phyloP scores from a whole-genome alignment of 2,329 filamentous ascomycete species.

The Tolypocladium amazonense region DNA sequence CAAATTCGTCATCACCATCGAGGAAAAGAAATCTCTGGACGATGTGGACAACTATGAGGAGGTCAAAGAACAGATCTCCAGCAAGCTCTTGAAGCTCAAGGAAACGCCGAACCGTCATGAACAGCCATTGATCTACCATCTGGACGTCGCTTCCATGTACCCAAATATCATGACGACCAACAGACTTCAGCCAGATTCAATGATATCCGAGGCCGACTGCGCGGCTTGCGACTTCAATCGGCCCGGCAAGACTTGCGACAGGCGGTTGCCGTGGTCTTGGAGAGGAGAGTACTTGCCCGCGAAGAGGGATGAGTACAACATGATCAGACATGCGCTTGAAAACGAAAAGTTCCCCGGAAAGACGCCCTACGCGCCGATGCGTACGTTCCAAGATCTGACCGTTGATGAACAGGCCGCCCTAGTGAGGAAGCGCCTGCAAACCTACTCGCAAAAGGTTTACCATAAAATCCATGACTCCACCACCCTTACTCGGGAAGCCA shows the following conservation, averaged over 20 bases:
- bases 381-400: slow-evolving; percentile 72
- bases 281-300: slow-evolving; percentile 94
- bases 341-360: slow-evolving; percentile 88
- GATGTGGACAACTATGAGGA: slow-evolving; percentile 76
- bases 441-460: slow-evolving; percentile 97
- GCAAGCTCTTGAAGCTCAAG: slow-evolving; percentile 61
- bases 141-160: slow-evolving; percentile 99
- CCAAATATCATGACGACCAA: slow-evolving; percentile 99
- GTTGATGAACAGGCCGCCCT: slow-evolving; percentile 72
- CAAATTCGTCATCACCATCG: slow-evolving; percentile 74
- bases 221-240: slow-evolving; percentile 97
- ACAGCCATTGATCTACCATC: slow-evolving; percentile 85
- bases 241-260: slow-evolving; percentile 92
- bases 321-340: slow-evolving; percentile 85
- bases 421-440: slow-evolving; percentile 76
- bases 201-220: slow-evolving; percentile 93
- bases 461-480: slow-evolving; percentile 97
- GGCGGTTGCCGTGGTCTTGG: slow-evolving; percentile 93
- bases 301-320: slow-evolving; percentile 97
- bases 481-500: slow-evolving; percentile 86
- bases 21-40: slow-evolving; percentile 72
- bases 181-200: slow-evolving; percentile 93
- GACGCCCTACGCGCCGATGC: slow-evolving; percentile 54
- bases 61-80: slow-evolving; percentile 71
- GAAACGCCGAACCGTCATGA: slow-evolving; percentile 77